Conservation (phyloP, 148 eudicot species). For the Amaranthus cruentus region DNA sequence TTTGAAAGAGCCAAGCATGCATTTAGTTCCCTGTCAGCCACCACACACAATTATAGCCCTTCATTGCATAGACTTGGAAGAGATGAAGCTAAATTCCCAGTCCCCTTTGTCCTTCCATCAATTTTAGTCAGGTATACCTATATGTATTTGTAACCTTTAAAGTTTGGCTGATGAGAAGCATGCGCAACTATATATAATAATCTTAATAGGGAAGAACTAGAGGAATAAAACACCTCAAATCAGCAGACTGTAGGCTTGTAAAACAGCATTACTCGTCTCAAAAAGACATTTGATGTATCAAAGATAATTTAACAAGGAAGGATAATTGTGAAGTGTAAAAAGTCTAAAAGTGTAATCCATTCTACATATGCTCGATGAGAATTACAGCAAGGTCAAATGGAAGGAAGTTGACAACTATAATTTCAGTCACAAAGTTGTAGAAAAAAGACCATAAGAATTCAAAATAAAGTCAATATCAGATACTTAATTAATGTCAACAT, state of each 20-base stretch:
- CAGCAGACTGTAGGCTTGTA: neutral
- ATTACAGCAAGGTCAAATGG: neutral
- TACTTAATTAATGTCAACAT: constrained; percentile 21
- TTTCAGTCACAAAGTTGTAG: neutral
- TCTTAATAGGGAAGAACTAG: neutral
- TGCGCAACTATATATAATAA: neutral
- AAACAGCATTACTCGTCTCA: neutral
- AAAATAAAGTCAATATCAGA: too few relatives aligned
- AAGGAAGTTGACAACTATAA: neutral
- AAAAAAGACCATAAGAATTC: neutral
- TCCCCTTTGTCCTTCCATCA: constrained; percentile 4
- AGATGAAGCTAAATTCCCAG: constrained; percentile 19
- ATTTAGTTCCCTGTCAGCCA: constrained; percentile 54
- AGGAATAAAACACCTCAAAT: neutral
- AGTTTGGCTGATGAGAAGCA: neutral
- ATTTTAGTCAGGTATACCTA: neutral
- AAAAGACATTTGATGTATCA: neutral
- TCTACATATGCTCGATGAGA: neutral
- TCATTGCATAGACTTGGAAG: constrained; percentile 1
- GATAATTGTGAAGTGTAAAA: neutral
- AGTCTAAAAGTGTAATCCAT: neutral
- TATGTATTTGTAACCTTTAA: neutral
- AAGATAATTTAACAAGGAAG: neutral
- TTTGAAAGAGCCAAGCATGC: constrained; percentile 51
- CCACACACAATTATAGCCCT: constrained; percentile 21